phyloP scores from a whole-genome alignment of 441 rosid genomes.

The Kokia cookei region DNA sequence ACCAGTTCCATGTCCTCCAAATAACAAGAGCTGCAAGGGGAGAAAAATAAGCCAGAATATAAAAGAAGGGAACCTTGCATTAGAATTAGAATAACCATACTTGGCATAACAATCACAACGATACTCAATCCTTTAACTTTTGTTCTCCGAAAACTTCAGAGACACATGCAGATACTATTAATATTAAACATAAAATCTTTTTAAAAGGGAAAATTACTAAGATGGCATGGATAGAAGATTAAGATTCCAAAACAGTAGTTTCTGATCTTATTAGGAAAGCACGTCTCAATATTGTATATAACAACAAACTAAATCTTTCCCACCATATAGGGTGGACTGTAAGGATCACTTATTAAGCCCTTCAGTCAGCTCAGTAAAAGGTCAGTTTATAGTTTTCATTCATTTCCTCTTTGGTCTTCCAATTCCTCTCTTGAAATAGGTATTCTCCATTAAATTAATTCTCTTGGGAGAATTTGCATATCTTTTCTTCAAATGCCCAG shows the following conservation, averaged over 20 bases:
- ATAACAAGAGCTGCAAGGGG: constrained; percentile 75
- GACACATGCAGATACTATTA: neutral
- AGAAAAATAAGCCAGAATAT: neutral
- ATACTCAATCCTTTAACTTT: neutral
- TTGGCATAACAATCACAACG: neutral
- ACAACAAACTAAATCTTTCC: neutral
- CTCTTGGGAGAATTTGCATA: neutral
- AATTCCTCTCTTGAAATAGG: neutral
- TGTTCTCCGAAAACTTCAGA: neutral
- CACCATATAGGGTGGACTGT: neutral
- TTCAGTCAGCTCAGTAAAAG: neutral
- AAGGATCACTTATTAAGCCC: neutral
- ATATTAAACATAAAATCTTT: neutral
- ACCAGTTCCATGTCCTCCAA: constrained; percentile 99
- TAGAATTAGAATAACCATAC: neutral
- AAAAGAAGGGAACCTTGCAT: neutral
- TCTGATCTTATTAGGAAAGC: neutral
- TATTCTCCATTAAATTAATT: neutral
- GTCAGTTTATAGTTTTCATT: neutral
- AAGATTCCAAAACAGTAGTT: neutral
- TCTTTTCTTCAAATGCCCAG: neutral
- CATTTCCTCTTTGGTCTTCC: neutral
- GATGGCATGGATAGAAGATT: neutral
- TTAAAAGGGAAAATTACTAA: neutral
- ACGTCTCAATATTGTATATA: neutral